Evolutionary conservation across 495 filamentous ascomycete species (phyloP), one percentile per base, ranked within the genome.

Genomic region (Penicillium riverlandense): DNA sequence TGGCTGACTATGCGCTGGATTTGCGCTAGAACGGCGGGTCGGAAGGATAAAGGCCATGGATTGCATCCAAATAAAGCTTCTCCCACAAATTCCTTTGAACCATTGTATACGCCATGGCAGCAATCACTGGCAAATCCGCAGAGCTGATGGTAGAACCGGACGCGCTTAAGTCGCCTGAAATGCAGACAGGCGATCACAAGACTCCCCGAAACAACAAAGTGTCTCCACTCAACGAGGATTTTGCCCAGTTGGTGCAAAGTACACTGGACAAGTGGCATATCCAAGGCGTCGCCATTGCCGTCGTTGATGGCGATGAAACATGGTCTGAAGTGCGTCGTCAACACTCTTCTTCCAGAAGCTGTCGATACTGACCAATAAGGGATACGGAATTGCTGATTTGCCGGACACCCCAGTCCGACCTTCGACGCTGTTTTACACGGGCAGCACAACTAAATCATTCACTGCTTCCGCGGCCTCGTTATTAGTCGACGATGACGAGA

Each of bases 371-470:
- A 63, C 13, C 44, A 75, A 47, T 39, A 48, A 78, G 75, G 75
- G 74, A 13, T 77, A 77, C 50, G 75, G 75, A 40, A 58, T 69
- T 12, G 57, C 71, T 1, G 16, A 30, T 11, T 45, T 55, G 36
- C 62, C 70, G 2, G 54, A 60, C 58, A 6, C 54, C 61, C 35
- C 57, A 8, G 70, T 72, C 13, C 72, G 66, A 8, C 59, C 70
- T 6, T 57, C 62, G 9, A 65, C 68, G 11, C 55, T 70, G 13
- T 68, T 67, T 57, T 69, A 64, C 34, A 59, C 54, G 9, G 42
- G 62, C 44, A 75, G 71, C 47, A 79, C 75, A 7, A 79, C 74
- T 30, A 79, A 80, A 50, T 66, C 75, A 9, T 79, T 77, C 61
- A 72, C 69, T 8, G 71, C 72, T 2, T 72, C 77, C 7, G 54